Evolutionary conservation across 306 rosid genomes (phyloP).

Genomic region (Arachis hypogaea): DNA sequence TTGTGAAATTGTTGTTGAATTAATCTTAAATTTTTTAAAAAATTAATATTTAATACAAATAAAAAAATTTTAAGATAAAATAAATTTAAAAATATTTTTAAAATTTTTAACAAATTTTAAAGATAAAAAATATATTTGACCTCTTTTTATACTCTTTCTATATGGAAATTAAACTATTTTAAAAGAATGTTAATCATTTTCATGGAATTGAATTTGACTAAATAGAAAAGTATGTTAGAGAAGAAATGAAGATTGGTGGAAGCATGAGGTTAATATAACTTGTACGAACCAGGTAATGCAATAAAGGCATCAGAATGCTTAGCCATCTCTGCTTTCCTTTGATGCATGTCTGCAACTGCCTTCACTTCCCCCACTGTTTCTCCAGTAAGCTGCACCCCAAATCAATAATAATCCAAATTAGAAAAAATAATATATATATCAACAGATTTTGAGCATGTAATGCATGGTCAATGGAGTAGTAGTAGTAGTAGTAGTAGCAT

Average conservation of each 20-base stretch:
- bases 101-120: no score
- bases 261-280: neutral
- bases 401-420: constrained; percentile 41
- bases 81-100: no score
- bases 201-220: no score
- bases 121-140: no score
- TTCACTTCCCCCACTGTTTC: constrained; percentile 97
- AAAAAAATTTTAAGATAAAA: no score
- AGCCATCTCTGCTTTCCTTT: constrained; percentile 99
- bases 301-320: constrained; percentile 94
- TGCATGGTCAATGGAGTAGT: neutral
- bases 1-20: no score
- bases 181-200: no score
- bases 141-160: no score
- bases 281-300: constrained; percentile 91
- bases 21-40: no score
- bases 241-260: constrained; percentile 4
- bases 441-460: constrained; percentile 23
- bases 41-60: no score
- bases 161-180: no score
- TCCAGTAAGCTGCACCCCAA: constrained; percentile 79
- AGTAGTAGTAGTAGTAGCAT: neutral
- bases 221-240: neutral
- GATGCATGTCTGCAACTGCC: constrained; percentile 99
- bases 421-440: neutral